phyloP scores from a whole-genome alignment of 2,329 filamentous ascomycete species.

The Beauveria varroae region DNA sequence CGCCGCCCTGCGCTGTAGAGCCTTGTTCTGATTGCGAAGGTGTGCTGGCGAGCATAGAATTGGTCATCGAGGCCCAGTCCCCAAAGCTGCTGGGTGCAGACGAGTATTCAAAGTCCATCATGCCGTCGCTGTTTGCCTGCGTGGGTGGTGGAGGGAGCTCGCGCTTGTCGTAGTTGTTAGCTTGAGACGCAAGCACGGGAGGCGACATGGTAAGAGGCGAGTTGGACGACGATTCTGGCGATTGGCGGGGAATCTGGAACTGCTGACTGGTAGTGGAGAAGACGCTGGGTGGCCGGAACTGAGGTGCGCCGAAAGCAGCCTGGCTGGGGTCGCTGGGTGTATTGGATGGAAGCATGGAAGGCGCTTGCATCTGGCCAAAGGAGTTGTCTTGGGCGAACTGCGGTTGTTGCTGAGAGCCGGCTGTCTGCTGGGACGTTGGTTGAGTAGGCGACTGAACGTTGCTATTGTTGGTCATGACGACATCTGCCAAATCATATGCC shows the following conservation, averaged over 20 bases:
- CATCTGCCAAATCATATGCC: constrained; percentile 50
- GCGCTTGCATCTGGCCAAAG: constrained; percentile 26
- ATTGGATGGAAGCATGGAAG: constrained; percentile 18
- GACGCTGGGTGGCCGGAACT: constrained; percentile 24
- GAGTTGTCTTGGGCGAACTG: constrained; percentile 20
- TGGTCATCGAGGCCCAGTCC: constrained; percentile 33
- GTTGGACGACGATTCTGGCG: constrained; percentile 26
- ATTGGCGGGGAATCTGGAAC: constrained; percentile 22
- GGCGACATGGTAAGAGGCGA: constrained; percentile 23
- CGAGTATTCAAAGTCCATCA: constrained; percentile 39
- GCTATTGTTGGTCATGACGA: constrained; percentile 29
- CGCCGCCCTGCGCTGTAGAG: constrained; percentile 9
- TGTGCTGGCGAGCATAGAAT: constrained; percentile 23
- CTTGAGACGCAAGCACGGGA: constrained; percentile 19
- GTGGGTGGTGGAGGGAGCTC: constrained; percentile 25
- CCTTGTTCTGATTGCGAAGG: constrained; percentile 19
- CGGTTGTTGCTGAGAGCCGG: constrained; percentile 15
- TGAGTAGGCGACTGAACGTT: constrained; percentile 25
- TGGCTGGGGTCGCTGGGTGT: constrained; percentile 18
- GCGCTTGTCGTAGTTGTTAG: constrained; percentile 26
- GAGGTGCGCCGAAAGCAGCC: constrained; percentile 18
- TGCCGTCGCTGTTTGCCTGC: constrained; percentile 20
- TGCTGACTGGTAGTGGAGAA: constrained; percentile 26
- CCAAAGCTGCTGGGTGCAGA: constrained; percentile 31
- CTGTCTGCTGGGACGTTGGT: constrained; percentile 20